Evolutionary conservation across 805 yeast species (phyloP), one percentile per base, ranked within the genome.

Genomic region (Debaryomyces maramus): DNA sequence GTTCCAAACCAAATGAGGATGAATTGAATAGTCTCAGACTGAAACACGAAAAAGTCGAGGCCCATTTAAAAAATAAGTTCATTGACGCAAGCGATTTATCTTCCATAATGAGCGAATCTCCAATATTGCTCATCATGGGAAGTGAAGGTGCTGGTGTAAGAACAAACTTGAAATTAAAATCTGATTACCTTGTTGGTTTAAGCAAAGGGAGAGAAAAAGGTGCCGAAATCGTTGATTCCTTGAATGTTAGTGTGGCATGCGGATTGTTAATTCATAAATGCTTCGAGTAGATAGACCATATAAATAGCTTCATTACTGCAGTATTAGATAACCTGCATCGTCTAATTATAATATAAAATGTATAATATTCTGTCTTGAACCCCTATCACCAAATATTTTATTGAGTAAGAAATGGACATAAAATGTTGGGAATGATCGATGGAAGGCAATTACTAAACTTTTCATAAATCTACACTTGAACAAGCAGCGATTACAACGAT

Each of bases 191-290:
- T 36, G 76, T 75, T 11, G 67, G 70, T 1, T 54, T 77, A 34
- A 63, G 58, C 10, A 60, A 64, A 32, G 60, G 65, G 5, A 46
- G 70, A 22, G 46, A 40, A 11, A 56, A 52, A 3, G 60, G 53
- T 13, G 61, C 58, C 37, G 44, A 23, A 10, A 47, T 59, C 5
- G 81, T 89, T 27, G 96, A 88, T 55, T 85, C 95, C 21, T 66
- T 89, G 53, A 89, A 89, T 56, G 97, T 88, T 22, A 86, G 93
- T 55, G 96, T 89, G 6, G 97, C 97, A 1, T 76, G 90, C 1
- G 93, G 90, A 1, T 54, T 89, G 20, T 55, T 89, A 35, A 63
- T 88, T 5, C 34, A 46, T 8, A 45, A 44, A 35, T 46, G 43
- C 22, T 22, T 43, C 13, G 32, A 21, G 6, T 43, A 16, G 35